Percentiles rank a stretch among this genome's conserved stretches.
These are phyloP conservation scores for Ramularia endophylla DNA, from an alignment of 2,329 filamentous ascomycete genomes.

Conservation along the genomic window DNA sequence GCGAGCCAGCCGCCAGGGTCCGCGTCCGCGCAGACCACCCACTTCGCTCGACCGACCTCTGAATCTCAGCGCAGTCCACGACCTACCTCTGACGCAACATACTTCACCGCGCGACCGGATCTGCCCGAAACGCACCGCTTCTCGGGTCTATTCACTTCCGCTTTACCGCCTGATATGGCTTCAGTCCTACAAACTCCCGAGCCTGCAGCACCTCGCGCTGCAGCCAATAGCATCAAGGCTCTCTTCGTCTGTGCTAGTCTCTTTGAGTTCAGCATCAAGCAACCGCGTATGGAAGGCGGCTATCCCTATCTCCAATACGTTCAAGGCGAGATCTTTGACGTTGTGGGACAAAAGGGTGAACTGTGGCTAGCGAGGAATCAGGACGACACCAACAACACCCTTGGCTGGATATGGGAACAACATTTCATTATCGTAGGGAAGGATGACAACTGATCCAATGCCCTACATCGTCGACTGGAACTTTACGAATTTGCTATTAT, in stretches of 20 bases:
- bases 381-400: conserved; percentile 69
- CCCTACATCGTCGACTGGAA: background rate
- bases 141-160: conserved; percentile 30
- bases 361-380: conserved; percentile 97
- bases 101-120: conserved; percentile 25
- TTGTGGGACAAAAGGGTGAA: conserved; percentile 95
- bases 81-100: conserved; percentile 28
- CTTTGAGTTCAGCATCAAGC: conserved; percentile 96
- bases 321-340: conserved; percentile 67
- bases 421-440: conserved; percentile 58
- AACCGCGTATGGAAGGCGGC: conserved; percentile 83
- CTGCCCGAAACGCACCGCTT: conserved; percentile 20
- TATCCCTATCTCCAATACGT: conserved; percentile 96
- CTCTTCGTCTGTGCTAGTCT: conserved; percentile 89
- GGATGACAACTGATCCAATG: conserved; percentile 8
- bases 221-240: conserved; percentile 41
- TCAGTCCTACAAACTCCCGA: conserved; percentile 5
- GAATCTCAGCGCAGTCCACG: conserved; percentile 20
- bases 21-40: conserved; percentile 4
- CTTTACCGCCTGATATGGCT: conserved; percentile 24
- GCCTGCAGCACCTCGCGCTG: conserved; percentile 11
- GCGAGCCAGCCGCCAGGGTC: conserved; percentile 22
- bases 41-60: conserved; percentile 21
- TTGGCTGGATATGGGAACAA: conserved; percentile 99
- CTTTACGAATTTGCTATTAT: conserved; percentile 1